phyloP scores from a whole-genome alignment of 1,139 yeast genomes.

The Blastobotrys serpentis region DNA sequence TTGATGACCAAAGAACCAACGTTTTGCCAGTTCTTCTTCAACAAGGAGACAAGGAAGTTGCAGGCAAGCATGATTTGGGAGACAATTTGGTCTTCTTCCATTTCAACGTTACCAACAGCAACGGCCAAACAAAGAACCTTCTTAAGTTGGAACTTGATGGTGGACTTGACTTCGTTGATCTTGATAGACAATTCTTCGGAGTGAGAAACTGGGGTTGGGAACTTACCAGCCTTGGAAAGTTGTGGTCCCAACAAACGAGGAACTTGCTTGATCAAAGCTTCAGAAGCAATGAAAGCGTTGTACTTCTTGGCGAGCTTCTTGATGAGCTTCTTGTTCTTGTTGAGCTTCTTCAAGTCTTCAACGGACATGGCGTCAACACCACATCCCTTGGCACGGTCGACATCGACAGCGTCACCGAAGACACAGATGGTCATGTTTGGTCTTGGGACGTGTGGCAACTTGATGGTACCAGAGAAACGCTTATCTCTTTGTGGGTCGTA shows the following conservation, averaged over 20 bases:
- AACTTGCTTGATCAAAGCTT: conserved; percentile 98
- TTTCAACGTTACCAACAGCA: conserved; percentile 97
- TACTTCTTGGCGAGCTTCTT: conserved; percentile 99
- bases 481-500: conserved; percentile 99
- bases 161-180: conserved; percentile 97
- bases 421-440: conserved; percentile 99
- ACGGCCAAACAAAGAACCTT: conserved; percentile 86
- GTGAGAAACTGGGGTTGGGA: conserved; percentile 99
- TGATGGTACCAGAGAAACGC: conserved; percentile 99
- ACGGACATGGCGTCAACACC: conserved; percentile 99
- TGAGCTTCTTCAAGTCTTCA: conserved; percentile 99
- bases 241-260: conserved; percentile 99
- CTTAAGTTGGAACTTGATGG: conserved; percentile 99
- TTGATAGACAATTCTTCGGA: conserved; percentile 95
- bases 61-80: conserved; percentile 99
- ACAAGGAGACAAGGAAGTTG: conserved; percentile 98
- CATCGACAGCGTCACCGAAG: conserved; percentile 99
- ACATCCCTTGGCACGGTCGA: conserved; percentile 99
- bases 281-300: conserved; percentile 99
- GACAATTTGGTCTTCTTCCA: conserved; percentile 95
- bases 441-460: conserved; percentile 99
- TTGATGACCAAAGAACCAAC: conserved; percentile 99
- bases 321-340: conserved; percentile 99
- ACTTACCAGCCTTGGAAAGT: conserved; percentile 99
- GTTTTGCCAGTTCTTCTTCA: conserved; percentile 99